Percentiles rank a stretch among this genome's conserved stretches.
phyloP scores from a whole-genome alignment of 352 stramenopile species.

The Pythium biforme region DNA sequence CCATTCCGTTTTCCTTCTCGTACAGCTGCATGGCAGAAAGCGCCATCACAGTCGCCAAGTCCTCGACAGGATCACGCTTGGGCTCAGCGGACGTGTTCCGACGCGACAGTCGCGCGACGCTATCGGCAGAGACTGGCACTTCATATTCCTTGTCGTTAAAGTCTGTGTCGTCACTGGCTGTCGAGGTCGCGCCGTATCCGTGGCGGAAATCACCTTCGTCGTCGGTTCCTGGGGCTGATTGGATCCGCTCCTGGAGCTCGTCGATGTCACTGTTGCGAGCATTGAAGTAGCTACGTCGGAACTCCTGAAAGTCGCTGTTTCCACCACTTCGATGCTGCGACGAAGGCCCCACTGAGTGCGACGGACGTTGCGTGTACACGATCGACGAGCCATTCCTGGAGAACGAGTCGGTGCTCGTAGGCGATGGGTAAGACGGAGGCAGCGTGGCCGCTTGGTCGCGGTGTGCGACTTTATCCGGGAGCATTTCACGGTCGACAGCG shows the following conservation, averaged over 20 bases:
- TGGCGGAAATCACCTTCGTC: slow-evolving; percentile 30
- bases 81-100: slow-evolving; percentile 1
- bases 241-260: slow-evolving; percentile 21
- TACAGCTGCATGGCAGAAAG: slow-evolving; percentile 79
- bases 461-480: slow-evolving; percentile 6
- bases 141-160: slow-evolving; percentile 26
- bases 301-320: slow-evolving; percentile 17
- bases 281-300: slow-evolving; percentile 30
- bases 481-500: slow-evolving; percentile 1
- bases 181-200: slow-evolving; percentile 21
- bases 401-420: slow-evolving; percentile 18
- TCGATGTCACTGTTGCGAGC: slow-evolving; percentile 28
- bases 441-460: background rate
- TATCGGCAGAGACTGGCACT: slow-evolving; percentile 6
- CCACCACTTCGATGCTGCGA: background rate
- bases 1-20: slow-evolving; percentile 53
- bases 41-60: slow-evolving; percentile 62
- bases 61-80: slow-evolving; percentile 21
- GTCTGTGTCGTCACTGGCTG: slow-evolving; percentile 19
- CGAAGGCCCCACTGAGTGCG: background rate
- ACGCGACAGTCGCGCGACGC: background rate
- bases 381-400: slow-evolving; percentile 10
- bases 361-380: background rate
- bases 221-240: slow-evolving; percentile 8
- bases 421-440: slow-evolving; percentile 12